Evolutionary conservation across 139 green algal species (phyloP).

Genomic region (Tetradesmus lagerheimii): DNA sequence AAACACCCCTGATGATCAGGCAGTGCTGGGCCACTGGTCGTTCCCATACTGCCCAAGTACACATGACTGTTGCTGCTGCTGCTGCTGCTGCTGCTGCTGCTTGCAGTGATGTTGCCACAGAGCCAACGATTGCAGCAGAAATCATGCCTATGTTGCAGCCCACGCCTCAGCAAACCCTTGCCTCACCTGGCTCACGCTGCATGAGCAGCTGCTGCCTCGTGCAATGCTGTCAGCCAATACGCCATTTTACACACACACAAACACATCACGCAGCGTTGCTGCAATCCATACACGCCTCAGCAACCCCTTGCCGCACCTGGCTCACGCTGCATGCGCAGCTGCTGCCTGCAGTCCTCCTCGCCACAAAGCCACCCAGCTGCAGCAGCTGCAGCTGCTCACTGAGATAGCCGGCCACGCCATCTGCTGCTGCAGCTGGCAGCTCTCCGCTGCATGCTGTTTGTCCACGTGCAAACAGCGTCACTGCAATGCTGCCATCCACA

Average conservation of each 20-base stretch:
- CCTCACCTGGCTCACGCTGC: not conserved
- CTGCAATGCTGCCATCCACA: not conserved
- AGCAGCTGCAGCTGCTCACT: not conserved
- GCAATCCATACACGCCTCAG: not conserved
- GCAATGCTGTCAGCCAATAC: too few relatives aligned
- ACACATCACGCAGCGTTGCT: too few relatives aligned
- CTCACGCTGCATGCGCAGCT: not conserved
- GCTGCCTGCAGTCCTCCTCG: not conserved
- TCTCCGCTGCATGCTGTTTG: conserved; percentile 1
- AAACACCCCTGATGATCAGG: not conserved
- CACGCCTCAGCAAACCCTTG: not conserved
- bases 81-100: not conserved
- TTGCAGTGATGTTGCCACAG: not conserved
- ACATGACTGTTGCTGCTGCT: too few relatives aligned
- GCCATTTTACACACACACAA: too few relatives aligned
- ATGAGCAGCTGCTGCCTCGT: not conserved
- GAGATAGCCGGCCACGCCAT: not conserved
- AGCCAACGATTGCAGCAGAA: too few relatives aligned
- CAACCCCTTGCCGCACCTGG: not conserved
- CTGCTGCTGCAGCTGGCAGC: not conserved
- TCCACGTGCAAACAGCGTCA: not conserved
- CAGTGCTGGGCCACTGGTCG: too few relatives aligned
- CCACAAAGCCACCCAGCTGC: not conserved
- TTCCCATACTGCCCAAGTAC: too few relatives aligned
- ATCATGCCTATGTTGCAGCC: not conserved